Conservation (phyloP, 179 eudicot genomes). For the Silene noctiflora region DNA sequence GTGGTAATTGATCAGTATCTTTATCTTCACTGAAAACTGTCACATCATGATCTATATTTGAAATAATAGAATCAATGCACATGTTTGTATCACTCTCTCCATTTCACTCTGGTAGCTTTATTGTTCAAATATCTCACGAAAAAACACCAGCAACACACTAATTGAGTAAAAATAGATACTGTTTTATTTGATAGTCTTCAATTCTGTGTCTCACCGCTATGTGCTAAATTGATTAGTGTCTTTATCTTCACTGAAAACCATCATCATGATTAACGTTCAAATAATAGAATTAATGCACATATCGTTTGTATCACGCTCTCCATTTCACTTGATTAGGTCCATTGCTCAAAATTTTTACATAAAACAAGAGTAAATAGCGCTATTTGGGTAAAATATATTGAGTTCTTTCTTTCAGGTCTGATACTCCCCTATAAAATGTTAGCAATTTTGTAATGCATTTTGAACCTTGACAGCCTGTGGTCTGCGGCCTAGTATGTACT, state of each 20-base stretch:
- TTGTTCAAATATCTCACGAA: too few species aligned
- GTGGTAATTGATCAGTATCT: too few species aligned
- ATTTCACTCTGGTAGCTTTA: too few species aligned
- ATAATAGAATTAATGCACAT: background rate
- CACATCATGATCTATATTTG: too few species aligned
- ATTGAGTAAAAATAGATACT: background rate
- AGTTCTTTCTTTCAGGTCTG: background rate
- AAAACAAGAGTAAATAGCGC: background rate
- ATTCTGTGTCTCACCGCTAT: background rate
- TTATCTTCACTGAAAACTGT: too few species aligned
- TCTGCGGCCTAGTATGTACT: background rate
- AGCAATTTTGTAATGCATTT: background rate
- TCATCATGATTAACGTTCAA: background rate
- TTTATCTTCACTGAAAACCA: background rate
- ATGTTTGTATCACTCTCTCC: too few species aligned
- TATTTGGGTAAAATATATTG: background rate
- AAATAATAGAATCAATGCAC: too few species aligned
- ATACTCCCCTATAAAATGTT: background rate
- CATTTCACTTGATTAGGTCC: background rate
- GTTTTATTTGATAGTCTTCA: background rate
- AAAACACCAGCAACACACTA: background rate
- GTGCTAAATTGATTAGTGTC: background rate
- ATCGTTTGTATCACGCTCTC: background rate
- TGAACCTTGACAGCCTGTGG: background rate
- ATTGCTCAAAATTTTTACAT: background rate